Evolutionary conservation across 768 basidiomycete species (phyloP), one percentile per base, ranked within the genome.

Genomic region (Cystobasidium onofrii): DNA sequence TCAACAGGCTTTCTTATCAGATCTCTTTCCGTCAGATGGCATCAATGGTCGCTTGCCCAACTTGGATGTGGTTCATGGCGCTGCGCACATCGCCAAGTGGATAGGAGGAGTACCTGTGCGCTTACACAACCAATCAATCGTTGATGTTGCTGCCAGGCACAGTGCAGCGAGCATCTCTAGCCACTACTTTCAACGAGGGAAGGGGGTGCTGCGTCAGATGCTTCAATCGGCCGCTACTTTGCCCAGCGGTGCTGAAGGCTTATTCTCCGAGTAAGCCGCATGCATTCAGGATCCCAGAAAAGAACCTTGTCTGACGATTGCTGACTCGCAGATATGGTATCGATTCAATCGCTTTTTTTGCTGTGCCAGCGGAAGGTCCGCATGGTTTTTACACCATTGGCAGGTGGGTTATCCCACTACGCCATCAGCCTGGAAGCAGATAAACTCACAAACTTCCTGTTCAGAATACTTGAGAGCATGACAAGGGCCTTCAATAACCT

Each of bases 311-410:
- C 29, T 70, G 27, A 36, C 17, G 20, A 50, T 27, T 10, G 10
- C 13, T 34, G 29, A 18, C 41, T 9, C 23, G 44, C 71, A 94
- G 92, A 81, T 97, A 90, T 80, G 88, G 93, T 52, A 93, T 99
- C 66, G 95, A 98, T 81, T 90, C 94, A 0, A 85, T 98, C 75
- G 98, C 94, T 0, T 80, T 98, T 23, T 96, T 90, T 79, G 92
- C 89, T 20, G 82, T 91, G 6, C 93, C 94, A 20, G 90, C 94
- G 0, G 81, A 84, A 6, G 93, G 95, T 7, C 96, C 96, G 9
- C 92, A 99, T 80, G 96, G 96, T 0, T 99, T 98, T 80, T 88
- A 93, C 82, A 87, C 91, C 1, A 84, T 99, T 34, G 95, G 96
- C 78, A 86, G 88, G 92, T 92, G 67, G 78, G 87, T 81, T n/a